phyloP scores from a whole-genome alignment of 139 green algal genomes.

The Chlamydomonas sp. region DNA sequence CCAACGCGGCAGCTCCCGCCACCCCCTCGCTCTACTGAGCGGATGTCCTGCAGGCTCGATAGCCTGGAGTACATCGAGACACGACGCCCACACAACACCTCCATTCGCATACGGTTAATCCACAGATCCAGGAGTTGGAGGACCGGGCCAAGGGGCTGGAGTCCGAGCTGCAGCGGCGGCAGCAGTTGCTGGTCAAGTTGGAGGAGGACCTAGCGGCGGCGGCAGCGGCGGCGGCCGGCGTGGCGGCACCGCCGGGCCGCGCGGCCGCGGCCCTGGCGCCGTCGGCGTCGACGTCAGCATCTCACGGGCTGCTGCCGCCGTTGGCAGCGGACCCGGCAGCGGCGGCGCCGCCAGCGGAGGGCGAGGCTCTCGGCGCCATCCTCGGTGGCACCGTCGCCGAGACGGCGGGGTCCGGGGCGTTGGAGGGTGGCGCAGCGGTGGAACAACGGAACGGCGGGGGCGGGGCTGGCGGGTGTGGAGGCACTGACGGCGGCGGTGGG shows the following conservation, averaged over 20 bases:
- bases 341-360: too few relatives aligned
- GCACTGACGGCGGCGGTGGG: neutral
- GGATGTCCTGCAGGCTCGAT: neutral
- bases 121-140: constrained; percentile 13
- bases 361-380: too few relatives aligned
- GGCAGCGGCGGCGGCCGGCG: neutral
- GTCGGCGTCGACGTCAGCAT: neutral
- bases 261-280: neutral
- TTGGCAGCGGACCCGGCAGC: neutral
- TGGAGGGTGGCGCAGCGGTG: neutral
- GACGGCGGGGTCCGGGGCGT: neutral
- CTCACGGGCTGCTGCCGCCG: neutral
- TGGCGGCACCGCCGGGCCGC: neutral
- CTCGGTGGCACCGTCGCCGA: neutral
- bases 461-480: neutral
- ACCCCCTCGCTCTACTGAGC: too few relatives aligned
- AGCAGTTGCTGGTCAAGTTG: constrained; percentile 41
- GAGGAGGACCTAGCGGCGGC: constrained; percentile 44
- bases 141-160: neutral
- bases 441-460: neutral
- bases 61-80: neutral
- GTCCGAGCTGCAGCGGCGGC: constrained; percentile 1
- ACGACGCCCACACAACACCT: neutral
- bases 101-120: neutral
- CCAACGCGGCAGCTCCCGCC: too few relatives aligned